Base-by-base conservation (phyloP, 78 protist genomes). In the Cavenderia fasciculata region DNA sequence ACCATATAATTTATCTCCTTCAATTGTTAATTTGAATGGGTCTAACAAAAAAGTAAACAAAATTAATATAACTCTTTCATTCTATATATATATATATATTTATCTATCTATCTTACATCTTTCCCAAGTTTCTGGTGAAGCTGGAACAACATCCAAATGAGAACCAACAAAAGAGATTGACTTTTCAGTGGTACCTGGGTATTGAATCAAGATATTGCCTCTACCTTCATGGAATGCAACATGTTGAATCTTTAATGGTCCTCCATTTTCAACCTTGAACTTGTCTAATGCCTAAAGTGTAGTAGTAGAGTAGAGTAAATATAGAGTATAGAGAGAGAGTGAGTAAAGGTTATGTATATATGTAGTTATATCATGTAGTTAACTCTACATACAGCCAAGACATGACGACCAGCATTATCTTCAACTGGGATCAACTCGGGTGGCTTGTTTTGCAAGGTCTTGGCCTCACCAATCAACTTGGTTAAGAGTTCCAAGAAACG, bases 91-190 rank as follows among this genome's bases (percentile, higher is more conserved):
- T n/a, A n/a, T n/a, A n/a, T n/a, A 21, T 25, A 77, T n/a, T 14
- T 14, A 46, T 14, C 11, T 46, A n/a, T n/a, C n/a, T n/a, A n/a
- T n/a, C n/a, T n/a, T n/a, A n/a, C 23, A 11, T 72, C 46, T 33
- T 38, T 65, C 70, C 96, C 96, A 94, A 59, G 41, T 71, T 41
- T 54, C 66, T 31, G 61, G 59, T n/a, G 56, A 41, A 38, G 94
- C 96, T 69, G 94, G 85, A 12, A 94, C 96, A 8, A 94, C 96
- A 51, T 94, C 96, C 23, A 94, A 27, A 74, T 94, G 96, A 41
- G 86, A 72, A 59, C 96, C 96, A 51, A 86, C 94, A 31, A 94
- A 78, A 25, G 94, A 76, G 69, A 94, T 71, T 3, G 88, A 54
- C 40, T 78, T 68, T 7, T 31, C 51, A 3, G 8, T 44, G 0